Evolutionary conservation across 2,329 filamentous ascomycete species (phyloP).

Genomic region (Myriosclerotinia scirpicola): DNA sequence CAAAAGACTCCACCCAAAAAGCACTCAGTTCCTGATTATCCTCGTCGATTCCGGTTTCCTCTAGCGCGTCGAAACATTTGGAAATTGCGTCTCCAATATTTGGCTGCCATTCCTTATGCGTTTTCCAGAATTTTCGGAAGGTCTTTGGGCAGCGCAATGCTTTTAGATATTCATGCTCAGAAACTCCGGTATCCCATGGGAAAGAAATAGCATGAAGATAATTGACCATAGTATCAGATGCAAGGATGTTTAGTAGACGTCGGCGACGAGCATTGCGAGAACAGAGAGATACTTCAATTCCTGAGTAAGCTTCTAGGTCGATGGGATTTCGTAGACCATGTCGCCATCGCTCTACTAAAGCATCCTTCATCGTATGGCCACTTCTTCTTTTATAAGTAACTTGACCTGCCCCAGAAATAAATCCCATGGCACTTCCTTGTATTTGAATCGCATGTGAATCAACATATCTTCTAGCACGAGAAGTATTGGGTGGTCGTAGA

Average conservation of each 20-base stretch:
- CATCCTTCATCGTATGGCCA: conserved; percentile 28
- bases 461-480: conserved; percentile 20
- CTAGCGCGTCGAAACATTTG: conserved; percentile 23
- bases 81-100: conserved; percentile 28
- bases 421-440: conserved; percentile 23
- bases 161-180: conserved; percentile 16
- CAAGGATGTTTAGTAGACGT: conserved; percentile 24
- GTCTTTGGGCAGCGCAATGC: conserved; percentile 20
- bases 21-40: conserved; percentile 27
- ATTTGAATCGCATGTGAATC: conserved; percentile 27
- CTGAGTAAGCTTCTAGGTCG: conserved; percentile 27
- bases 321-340: conserved; percentile 23
- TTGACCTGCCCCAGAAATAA: conserved; percentile 23
- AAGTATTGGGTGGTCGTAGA: conserved; percentile 24
- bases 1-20: conserved; percentile 28
- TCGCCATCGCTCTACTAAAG: conserved; percentile 26
- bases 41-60: conserved; percentile 25
- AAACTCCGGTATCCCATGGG: not conserved
- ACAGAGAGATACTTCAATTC: conserved; percentile 28
- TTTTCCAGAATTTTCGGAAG: conserved; percentile 26
- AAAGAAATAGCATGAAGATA: conserved; percentile 19
- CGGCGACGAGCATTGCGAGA: conserved; percentile 26
- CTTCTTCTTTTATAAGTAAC: conserved; percentile 27
- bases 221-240: conserved; percentile 26
- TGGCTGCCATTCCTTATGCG: conserved; percentile 7